Evolutionary conservation across 768 basidiomycete species (phyloP).

Genomic region (Lactarius quietus): DNA sequence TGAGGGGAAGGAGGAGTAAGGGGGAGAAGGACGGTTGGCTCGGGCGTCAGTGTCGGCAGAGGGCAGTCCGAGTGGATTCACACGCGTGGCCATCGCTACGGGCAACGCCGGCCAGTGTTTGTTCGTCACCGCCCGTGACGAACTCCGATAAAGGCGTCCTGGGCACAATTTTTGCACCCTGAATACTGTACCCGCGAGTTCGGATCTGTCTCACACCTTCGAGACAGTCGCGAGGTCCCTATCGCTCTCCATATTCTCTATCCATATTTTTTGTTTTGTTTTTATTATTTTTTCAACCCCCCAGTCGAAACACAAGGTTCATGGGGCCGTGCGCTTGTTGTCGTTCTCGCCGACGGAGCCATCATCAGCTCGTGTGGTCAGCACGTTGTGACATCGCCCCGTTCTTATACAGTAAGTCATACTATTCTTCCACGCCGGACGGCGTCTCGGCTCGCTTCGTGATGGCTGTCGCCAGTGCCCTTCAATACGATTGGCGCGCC

Average conservation of each 20-base stretch:
- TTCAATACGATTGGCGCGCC: constrained; percentile 10
- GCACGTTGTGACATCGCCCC: constrained; percentile 26
- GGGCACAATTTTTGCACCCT: constrained; percentile 28
- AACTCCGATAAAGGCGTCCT: constrained; percentile 34
- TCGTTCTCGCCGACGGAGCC: constrained; percentile 25
- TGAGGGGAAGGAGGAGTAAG: constrained; percentile 30
- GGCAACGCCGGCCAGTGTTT: constrained; percentile 35
- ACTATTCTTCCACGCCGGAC: constrained; percentile 21
- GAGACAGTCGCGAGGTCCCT: constrained; percentile 8
- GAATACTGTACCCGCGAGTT: constrained; percentile 15
- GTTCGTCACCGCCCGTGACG: constrained; percentile 37
- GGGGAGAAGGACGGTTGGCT: constrained; percentile 34
- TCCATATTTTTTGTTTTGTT: neutral
- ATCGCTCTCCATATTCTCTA: constrained; percentile 2
- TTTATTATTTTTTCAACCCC: constrained; percentile 10
- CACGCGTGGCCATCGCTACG: constrained; percentile 37
- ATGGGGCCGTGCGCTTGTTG: constrained; percentile 25
- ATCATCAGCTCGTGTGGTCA: constrained; percentile 26
- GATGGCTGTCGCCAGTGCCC: constrained; percentile 10
- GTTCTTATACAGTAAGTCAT: constrained; percentile 11
- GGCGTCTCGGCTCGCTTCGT: constrained; percentile 13
- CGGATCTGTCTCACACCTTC: constrained; percentile 16
- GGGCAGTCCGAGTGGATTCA: constrained; percentile 36
- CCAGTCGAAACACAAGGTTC: constrained; percentile 24
- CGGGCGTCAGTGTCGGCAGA: constrained; percentile 38